A percentile compares a stretch with the other conserved stretches of the same genome.
Evolutionary conservation across 768 basidiomycete species (phyloP).

Genomic region (Hericium coralloides): DNA sequence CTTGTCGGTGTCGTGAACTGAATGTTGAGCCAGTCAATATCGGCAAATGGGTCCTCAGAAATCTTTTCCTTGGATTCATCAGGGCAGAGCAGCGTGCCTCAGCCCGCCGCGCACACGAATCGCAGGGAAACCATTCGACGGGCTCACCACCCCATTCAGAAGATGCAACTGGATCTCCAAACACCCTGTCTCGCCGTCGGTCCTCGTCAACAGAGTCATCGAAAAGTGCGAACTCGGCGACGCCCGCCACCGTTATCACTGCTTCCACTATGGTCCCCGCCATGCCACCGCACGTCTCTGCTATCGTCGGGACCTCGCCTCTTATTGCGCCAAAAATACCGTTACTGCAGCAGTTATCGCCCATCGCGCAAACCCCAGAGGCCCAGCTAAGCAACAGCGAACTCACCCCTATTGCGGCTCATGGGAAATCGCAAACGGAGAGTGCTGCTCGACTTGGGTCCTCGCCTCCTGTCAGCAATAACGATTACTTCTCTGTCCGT

Average conservation of each 20-base stretch:
- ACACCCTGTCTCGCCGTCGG: slow-evolving; percentile 12
- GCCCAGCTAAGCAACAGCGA: not conserved
- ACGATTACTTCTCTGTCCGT: slow-evolving; percentile 47
- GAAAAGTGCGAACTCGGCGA: not conserved
- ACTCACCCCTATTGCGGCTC: not conserved
- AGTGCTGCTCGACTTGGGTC: not conserved
- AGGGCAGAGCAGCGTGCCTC: slow-evolving; percentile 48
- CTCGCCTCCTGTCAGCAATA: slow-evolving; percentile 11
- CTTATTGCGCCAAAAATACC: slow-evolving; percentile 55
- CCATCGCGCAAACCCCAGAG: slow-evolving; percentile 4
- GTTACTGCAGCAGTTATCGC: slow-evolving; percentile 20
- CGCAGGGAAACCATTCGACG: too few species aligned
- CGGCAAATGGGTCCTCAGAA: slow-evolving; percentile 85
- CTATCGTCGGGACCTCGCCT: slow-evolving; percentile 22
- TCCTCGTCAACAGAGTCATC: slow-evolving; percentile 15
- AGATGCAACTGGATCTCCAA: not conserved
- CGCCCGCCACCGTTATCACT: slow-evolving; percentile 33
- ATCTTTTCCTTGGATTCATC: slow-evolving; percentile 75
- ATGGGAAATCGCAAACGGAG: slow-evolving; percentile 3
- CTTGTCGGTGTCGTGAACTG: slow-evolving; percentile 1
- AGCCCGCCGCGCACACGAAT: slow-evolving; percentile 16
- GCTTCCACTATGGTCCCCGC: slow-evolving; percentile 62
- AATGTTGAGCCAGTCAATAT: slow-evolving; percentile 57
- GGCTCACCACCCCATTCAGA: too few species aligned
- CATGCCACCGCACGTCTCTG: slow-evolving; percentile 38